These are phyloP conservation scores for Parastagonospora avenae DNA, from an alignment of 2,329 filamentous ascomycete species.

Conservation along the genomic window DNA sequence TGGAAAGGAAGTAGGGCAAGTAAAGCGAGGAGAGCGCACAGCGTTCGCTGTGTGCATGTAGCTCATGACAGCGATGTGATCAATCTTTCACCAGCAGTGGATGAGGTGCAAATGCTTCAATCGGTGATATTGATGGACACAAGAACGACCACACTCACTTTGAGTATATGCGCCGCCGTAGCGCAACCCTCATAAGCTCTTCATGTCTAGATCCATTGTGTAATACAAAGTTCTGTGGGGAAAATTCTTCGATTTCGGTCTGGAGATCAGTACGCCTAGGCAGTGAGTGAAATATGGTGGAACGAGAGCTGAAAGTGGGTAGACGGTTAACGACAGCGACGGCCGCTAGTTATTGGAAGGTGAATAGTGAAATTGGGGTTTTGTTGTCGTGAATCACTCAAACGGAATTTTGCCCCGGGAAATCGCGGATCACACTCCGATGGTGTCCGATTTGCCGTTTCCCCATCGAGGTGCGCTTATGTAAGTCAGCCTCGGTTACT, in stretches of 20 bases:
- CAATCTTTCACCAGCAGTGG: no score
- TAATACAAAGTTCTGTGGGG: not conserved
- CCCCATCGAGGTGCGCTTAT: constrained; percentile 9
- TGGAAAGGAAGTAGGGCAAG: no score
- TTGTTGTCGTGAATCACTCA: not conserved
- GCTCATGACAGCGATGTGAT: no score
- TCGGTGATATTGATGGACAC: no score
- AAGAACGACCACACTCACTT: no score
- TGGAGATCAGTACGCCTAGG: not conserved
- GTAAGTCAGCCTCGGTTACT: constrained; percentile 10
- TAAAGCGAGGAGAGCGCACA: no score
- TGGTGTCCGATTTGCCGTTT: constrained; percentile 11
- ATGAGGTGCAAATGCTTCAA: no score
- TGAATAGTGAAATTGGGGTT: not conserved
- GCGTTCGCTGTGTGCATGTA: no score
- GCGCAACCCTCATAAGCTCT: constrained; percentile 16
- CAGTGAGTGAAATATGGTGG: constrained; percentile 1
- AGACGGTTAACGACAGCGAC: not conserved
- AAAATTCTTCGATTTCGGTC: not conserved
- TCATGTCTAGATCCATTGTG: constrained; percentile 27
- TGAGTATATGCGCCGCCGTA: constrained; percentile 2
- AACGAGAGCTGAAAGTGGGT: not conserved
- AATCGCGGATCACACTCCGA: constrained; percentile 17
- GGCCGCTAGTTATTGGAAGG: not conserved
- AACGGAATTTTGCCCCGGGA: constrained; percentile 15